Evolutionary conservation across 495 filamentous ascomycete genomes (phyloP).

Genomic region (Neurospora intermedia): DNA sequence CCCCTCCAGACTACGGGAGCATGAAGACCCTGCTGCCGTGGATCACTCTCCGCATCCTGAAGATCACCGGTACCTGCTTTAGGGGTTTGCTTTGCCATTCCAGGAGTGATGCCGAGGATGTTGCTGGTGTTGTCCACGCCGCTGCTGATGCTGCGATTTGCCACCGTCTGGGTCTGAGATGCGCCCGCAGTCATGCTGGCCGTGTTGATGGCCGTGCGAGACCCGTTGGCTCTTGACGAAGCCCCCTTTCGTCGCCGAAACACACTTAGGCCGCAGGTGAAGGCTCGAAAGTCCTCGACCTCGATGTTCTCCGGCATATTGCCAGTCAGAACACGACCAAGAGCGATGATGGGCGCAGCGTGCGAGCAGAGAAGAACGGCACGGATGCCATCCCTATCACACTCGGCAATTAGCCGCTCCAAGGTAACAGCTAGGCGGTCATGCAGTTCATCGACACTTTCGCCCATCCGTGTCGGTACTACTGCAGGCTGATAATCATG

Average conservation of each 20-base stretch:
- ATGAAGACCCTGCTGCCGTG: constrained; percentile 17
- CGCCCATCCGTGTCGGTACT: constrained; percentile 58
- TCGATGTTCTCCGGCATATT: constrained; percentile 55
- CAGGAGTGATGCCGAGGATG: constrained; percentile 5
- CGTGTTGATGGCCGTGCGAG: background rate
- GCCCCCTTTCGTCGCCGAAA: constrained; percentile 23
- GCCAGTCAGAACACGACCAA: constrained; percentile 71
- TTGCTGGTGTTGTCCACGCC: background rate
- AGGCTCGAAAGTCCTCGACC: constrained; percentile 75
- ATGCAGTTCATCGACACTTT: constrained; percentile 68
- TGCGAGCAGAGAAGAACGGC: constrained; percentile 80
- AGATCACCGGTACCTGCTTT: constrained; percentile 24
- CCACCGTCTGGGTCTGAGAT: background rate
- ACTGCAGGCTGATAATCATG: constrained; percentile 46
- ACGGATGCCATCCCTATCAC: constrained; percentile 53
- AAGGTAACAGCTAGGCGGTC: constrained; percentile 65
- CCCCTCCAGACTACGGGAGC: constrained; percentile 47
- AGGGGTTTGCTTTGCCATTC: constrained; percentile 8
- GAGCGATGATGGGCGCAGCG: constrained; percentile 76
- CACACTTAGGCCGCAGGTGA: constrained; percentile 68
- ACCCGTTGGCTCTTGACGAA: background rate
- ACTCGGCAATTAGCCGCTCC: constrained; percentile 54
- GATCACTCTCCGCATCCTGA: constrained; percentile 6
- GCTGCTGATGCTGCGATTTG: background rate
- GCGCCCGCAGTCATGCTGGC: background rate